Percentiles rank a stretch among this genome's conserved stretches.
phyloP scores from a whole-genome alignment of 2,329 filamentous ascomycete genomes.

The Aureobasidium sp. region DNA sequence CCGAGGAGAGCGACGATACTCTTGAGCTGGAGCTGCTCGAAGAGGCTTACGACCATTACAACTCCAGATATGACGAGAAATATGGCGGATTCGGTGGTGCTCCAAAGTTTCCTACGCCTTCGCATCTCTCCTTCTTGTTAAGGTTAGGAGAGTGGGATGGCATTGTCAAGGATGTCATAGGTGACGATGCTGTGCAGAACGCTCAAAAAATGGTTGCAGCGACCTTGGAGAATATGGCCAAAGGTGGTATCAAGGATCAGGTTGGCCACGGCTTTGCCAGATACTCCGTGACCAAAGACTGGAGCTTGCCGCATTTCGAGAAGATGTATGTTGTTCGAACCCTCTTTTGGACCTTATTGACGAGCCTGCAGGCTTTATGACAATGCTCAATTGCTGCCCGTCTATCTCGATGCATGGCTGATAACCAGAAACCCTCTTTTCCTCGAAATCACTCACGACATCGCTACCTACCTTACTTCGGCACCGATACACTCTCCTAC shows the following conservation, averaged over 20 bases:
- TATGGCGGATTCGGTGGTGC: conserved; percentile 69
- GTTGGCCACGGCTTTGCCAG: conserved; percentile 73
- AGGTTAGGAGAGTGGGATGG: conserved; percentile 63
- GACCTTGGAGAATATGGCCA: conserved; percentile 72
- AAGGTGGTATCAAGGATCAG: conserved; percentile 65
- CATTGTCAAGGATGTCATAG: conserved; percentile 80
- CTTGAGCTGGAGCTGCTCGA: conserved; percentile 87
- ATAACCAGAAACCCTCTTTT: conserved; percentile 63
- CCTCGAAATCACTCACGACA: conserved; percentile 68
- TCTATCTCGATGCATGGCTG: conserved; percentile 83
- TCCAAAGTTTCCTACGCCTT: conserved; percentile 85
- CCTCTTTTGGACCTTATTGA: conserved; percentile 12
- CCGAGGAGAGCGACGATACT: conserved; percentile 48
- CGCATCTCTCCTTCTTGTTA: conserved; percentile 76
- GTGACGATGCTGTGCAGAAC: conserved; percentile 64
- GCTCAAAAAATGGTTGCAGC: conserved; percentile 73
- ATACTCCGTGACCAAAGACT: conserved; percentile 85
- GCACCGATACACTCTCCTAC: conserved; percentile 57
- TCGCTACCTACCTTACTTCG: conserved; percentile 78
- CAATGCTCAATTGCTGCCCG: conserved; percentile 74
- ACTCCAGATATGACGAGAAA: conserved; percentile 67
- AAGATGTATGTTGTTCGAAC: conserved; percentile 55
- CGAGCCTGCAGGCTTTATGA: conserved; percentile 57
- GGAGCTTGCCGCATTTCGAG: conserved; percentile 93
- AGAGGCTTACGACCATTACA: conserved; percentile 77